These are phyloP conservation scores for Nicotiana attenuata DNA, from an alignment of 257 asterid genomes.

Conservation along the genomic window DNA sequence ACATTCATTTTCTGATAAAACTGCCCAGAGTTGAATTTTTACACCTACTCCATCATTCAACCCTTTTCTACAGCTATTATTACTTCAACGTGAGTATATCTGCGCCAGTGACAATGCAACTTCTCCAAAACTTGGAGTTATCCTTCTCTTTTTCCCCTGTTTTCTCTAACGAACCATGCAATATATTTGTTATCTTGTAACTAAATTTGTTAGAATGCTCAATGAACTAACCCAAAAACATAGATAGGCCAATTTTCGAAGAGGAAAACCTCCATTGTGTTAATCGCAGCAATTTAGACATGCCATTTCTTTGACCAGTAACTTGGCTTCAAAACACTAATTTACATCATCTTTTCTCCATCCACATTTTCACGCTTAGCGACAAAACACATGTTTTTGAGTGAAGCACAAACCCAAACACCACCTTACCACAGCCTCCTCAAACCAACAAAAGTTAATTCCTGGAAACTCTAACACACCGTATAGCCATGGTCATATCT, in stretches of 20 bases:
- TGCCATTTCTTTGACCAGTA: neutral
- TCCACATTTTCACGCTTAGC: neutral
- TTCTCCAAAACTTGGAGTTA: neutral
- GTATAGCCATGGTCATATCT: neutral
- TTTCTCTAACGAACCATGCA: neutral
- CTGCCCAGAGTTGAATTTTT: neutral
- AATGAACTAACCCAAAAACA: neutral
- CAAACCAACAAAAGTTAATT: neutral
- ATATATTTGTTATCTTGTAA: neutral
- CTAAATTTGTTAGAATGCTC: neutral
- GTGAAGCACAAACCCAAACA: neutral
- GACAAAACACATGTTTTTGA: neutral
- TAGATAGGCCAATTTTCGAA: neutral
- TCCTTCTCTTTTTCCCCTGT: neutral
- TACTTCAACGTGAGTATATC: neutral
- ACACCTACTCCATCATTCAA: neutral
- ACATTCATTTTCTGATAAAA: neutral
- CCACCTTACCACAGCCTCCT: neutral
- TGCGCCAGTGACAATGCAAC: neutral
- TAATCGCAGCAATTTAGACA: neutral
- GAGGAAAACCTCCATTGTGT: neutral
- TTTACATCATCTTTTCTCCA: neutral
- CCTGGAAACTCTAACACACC: neutral
- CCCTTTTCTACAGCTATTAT: neutral
- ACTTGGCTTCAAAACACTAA: neutral